Evolutionary conservation across 148 eudicot species (phyloP), one percentile per base, ranked within the genome.

Genomic region (Arctostaphylos glauca): DNA sequence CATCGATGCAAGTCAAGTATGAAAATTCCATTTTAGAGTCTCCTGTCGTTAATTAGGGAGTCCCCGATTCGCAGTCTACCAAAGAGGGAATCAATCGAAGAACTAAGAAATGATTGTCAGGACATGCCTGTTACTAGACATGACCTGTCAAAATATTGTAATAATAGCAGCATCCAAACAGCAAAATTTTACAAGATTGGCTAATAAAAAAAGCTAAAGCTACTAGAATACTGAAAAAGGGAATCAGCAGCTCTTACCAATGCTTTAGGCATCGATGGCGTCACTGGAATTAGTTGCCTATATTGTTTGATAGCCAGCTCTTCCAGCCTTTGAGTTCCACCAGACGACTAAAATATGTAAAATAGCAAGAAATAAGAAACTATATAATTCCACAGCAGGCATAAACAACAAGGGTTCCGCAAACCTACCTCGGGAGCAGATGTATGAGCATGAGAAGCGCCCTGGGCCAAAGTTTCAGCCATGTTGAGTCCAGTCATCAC

Each of bases 271-370:
- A 81, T 73, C 53, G 88, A 82, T 6, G 91, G 91, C 7, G 88
- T 90, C 84, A 90, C 52, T 4, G 93, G 93, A 75, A 90, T 87
- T 43, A 90, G 76, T 85, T 87, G 90, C 84, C 87, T 84, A 4
- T 90, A 90, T 75, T 90, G 93, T 75, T 86, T 89, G 31, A 90
- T 83, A 48, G 89, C 91, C 84, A 89, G 79, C 76, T 90, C 93
- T 77, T 90, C 92, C 48, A 88, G 86, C 79, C 90, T 86, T 84
- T 89, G 93, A 80, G 81, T 87, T 79, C 84, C 89, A 78, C 72
- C 62, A 80, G 92, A 88, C 16, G 74, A 47, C 92, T 88, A 59
- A 10, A 76, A 82, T 10, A 41, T 5, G 55, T 52, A 79, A 83
- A n/a, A 78, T 10, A 55, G 38, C 15, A 7, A 55, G 0, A 74